Percentiles rank a stretch among this genome's conserved stretches.
Conservation (phyloP, 257 asterid genomes). For the Gentiana dahurica region DNA sequence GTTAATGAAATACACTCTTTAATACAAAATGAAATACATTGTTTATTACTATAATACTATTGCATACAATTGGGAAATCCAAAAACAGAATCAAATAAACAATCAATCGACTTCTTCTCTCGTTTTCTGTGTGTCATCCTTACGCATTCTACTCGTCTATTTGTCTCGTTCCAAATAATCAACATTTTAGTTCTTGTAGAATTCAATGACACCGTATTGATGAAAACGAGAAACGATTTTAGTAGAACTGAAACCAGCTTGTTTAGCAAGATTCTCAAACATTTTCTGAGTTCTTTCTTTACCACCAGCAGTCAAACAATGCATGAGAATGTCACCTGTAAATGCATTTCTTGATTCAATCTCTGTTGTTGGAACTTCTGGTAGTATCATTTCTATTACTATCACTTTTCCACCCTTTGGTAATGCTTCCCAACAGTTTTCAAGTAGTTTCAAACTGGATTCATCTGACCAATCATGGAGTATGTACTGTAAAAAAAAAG, state of each 20-base stretch:
- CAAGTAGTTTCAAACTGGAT: not conserved
- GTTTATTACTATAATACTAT: too few relatives aligned
- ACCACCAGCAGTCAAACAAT: not conserved
- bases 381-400: not conserved
- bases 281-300: not conserved
- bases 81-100: too few relatives aligned
- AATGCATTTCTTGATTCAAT: not conserved
- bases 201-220: slow-evolving; percentile 2
- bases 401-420: slow-evolving; percentile 1
- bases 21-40: too few relatives aligned
- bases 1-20: too few relatives aligned
- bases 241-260: not conserved
- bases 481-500: not conserved
- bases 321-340: not conserved
- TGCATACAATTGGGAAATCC: too few relatives aligned
- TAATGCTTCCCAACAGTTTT: slow-evolving; percentile 2
- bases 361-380: not conserved
- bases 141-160: too few relatives aligned
- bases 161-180: too few relatives aligned
- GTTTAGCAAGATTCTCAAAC: not conserved
- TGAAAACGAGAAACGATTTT: not conserved
- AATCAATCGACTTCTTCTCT: too few relatives aligned
- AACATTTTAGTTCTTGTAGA: not conserved
- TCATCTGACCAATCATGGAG: slow-evolving; percentile 2
- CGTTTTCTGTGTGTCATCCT: too few relatives aligned